Base-by-base conservation (phyloP, 2,329 filamentous ascomycete genomes). In the Alternaria ethzedia region DNA sequence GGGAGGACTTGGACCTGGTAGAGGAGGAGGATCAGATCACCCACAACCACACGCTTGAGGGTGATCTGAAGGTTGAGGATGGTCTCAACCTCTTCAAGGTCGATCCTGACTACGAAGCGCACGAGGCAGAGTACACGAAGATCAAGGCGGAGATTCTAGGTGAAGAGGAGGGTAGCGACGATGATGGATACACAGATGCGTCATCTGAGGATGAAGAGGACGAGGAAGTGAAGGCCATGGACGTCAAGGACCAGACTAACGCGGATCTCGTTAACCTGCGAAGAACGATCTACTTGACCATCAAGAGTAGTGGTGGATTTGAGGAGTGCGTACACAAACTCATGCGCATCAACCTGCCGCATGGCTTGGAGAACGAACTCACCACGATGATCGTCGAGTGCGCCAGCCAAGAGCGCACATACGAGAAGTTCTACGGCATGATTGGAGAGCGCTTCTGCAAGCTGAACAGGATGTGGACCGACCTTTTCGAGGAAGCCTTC, bases 11-110 rank as follows among this genome's bases (percentile, higher is more conserved):
- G 61, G 96, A 99, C 80, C 81, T 99, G 49, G 93, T 99, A 9
- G 95, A 98, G 81, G 96, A 99, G 81, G 95, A 98, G 79, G 96
- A 99, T 76, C 96, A 98, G 78, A 97, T 98, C 73, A 98, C 96
- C 1, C 96, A 99, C 81, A 87, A 89, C 59, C 85, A 93, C 52
- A 90, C 91, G 52, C 82, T 99, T 28, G 92, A 97, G 64, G 73
- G 72, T 68, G 94, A 94, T 41, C 86, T 97, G 57, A 91, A 96
- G 52, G 72, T 93, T 0, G 90, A 97, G 78, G 94, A 98, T 72
- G 88, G 89, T 0, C 85, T 98, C 57, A 99, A 99, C 75, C 90
- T 99, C 63, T 99, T 99, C 87, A 98, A 97, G 77, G 94, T 90
- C 70, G 96, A 99, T 75, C 74, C 92, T 0, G 87, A 97, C 28